Conservation (phyloP, 2,329 filamentous ascomycete species). For the Fusarium duplospermum region DNA sequence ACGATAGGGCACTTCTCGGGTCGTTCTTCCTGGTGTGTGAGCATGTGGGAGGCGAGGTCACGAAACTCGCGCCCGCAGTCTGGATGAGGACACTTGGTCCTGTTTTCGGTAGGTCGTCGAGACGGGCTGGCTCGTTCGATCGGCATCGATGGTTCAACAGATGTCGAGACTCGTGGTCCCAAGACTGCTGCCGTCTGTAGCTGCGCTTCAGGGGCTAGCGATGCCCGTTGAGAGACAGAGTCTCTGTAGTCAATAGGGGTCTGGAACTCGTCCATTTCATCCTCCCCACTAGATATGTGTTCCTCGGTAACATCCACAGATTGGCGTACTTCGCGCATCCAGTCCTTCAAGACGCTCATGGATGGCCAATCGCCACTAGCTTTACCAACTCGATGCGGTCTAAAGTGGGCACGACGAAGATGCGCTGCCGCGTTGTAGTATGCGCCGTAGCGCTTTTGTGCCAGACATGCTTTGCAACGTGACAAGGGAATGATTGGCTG, state of each 20-base stretch:
- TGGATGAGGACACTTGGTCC: slow-evolving; percentile 65
- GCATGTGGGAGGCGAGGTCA: slow-evolving; percentile 86
- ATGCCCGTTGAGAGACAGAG: slow-evolving; percentile 17
- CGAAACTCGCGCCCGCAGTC: slow-evolving; percentile 71
- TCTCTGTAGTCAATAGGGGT: slow-evolving; percentile 27
- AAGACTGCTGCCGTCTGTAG: slow-evolving; percentile 21
- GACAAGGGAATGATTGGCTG: slow-evolving; percentile 64
- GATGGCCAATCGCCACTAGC: slow-evolving; percentile 69
- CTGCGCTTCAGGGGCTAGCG: slow-evolving; percentile 26
- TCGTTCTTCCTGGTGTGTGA: slow-evolving; percentile 92
- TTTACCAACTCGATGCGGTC: slow-evolving; percentile 66
- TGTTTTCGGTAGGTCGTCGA: slow-evolving; percentile 52
- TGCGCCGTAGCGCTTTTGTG: slow-evolving; percentile 67
- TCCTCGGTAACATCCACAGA: slow-evolving; percentile 60
- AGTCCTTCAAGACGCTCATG: slow-evolving; percentile 68
- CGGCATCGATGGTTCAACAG: slow-evolving; percentile 42
- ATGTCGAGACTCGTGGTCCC: slow-evolving; percentile 26
- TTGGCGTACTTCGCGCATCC: slow-evolving; percentile 70
- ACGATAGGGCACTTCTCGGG: slow-evolving; percentile 96
- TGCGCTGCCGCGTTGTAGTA: slow-evolving; percentile 72
- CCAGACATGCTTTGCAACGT: slow-evolving; percentile 68
- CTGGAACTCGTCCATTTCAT: slow-evolving; percentile 59
- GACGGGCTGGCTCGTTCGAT: slow-evolving; percentile 46
- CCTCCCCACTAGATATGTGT: slow-evolving; percentile 61
- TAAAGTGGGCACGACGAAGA: slow-evolving; percentile 67